These are phyloP conservation scores for Capronia coronata DNA, from an alignment of 2,329 filamentous ascomycete species.

Conservation along the genomic window DNA sequence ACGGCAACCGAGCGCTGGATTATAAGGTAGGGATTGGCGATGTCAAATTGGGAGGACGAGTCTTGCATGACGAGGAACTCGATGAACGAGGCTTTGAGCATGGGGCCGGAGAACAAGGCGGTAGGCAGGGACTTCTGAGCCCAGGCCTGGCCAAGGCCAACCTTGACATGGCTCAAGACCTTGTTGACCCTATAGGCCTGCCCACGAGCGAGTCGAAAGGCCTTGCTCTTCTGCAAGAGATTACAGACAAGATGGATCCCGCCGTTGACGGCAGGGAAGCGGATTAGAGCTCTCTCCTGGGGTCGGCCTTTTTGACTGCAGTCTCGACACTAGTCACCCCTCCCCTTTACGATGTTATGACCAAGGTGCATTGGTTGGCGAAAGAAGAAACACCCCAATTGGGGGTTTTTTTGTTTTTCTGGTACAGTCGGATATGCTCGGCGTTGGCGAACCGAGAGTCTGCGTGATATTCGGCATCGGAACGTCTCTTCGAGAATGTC, in stretches of 20 bases:
- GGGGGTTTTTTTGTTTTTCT: no score
- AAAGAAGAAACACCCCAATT: not conserved
- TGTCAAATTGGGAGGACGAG: constrained; percentile 71
- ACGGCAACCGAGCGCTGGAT: constrained; percentile 78
- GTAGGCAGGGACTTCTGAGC: constrained; percentile 23
- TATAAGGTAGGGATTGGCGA: constrained; percentile 76
- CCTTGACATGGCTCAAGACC: constrained; percentile 16
- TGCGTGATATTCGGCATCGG: no score
- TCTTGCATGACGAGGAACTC: constrained; percentile 63
- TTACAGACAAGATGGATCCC: not conserved
- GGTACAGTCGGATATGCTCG: no score
- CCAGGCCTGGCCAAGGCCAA: constrained; percentile 20
- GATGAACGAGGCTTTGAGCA: constrained; percentile 24
- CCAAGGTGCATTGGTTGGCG: not conserved
- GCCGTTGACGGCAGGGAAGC: not conserved
- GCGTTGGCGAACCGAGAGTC: no score
- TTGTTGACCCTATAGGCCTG: constrained; percentile 1
- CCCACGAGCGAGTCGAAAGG: not conserved
- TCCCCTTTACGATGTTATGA: not conserved
- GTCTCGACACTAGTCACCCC: no score
- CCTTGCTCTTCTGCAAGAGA: constrained; percentile 2
- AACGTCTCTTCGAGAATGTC: no score
- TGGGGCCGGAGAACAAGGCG: constrained; percentile 10
- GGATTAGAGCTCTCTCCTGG: not conserved
- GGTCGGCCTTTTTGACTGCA: no score